phyloP scores from a whole-genome alignment of 108 stramenopile species.

The Mayamaea pseudoterrestris region DNA sequence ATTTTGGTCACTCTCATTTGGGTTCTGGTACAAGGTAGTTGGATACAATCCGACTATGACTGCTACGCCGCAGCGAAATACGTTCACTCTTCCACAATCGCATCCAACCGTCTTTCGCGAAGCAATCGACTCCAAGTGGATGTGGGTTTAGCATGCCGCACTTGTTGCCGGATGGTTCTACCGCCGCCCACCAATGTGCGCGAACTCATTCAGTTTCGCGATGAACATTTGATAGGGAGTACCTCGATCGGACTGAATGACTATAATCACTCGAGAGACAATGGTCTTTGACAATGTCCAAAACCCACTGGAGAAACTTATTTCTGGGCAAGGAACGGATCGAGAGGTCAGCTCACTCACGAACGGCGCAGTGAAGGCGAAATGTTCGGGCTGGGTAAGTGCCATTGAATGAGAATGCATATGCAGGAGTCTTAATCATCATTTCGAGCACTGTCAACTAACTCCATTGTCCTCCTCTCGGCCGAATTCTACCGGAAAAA shows the following conservation, averaged over 20 bases:
- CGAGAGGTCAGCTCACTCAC: conserved; percentile 47
- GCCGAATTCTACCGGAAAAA: conserved; percentile 97
- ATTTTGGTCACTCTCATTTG: conserved; percentile 77
- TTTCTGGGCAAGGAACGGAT: conserved; percentile 31
- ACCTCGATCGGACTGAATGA: conserved; percentile 68
- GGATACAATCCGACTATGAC: conserved; percentile 96
- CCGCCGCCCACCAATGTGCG: conserved; percentile 57
- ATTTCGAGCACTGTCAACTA: background rate
- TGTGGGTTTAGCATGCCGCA: conserved; percentile 90
- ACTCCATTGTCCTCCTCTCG: conserved; percentile 1
- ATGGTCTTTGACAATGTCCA: conserved; percentile 82
- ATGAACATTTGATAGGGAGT: too few species aligned
- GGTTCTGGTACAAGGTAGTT: conserved; percentile 93
- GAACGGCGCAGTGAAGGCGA: conserved; percentile 89
- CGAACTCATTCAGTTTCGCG: conserved; percentile 27
- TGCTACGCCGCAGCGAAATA: conserved; percentile 93
- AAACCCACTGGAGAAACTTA: too few species aligned
- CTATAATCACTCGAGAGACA: conserved; percentile 71
- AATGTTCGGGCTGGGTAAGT: conserved; percentile 89
- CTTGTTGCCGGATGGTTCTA: conserved; percentile 69
- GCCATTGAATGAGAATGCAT: background rate
- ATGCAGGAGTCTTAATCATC: background rate
- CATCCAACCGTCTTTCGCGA: too few species aligned
- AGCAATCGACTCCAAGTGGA: conserved; percentile 68
- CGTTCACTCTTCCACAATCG: conserved; percentile 76